These are phyloP conservation scores for Neofusicoccum umdonicola DNA, from an alignment of 2,329 filamentous ascomycete genomes.

Conservation along the genomic window DNA sequence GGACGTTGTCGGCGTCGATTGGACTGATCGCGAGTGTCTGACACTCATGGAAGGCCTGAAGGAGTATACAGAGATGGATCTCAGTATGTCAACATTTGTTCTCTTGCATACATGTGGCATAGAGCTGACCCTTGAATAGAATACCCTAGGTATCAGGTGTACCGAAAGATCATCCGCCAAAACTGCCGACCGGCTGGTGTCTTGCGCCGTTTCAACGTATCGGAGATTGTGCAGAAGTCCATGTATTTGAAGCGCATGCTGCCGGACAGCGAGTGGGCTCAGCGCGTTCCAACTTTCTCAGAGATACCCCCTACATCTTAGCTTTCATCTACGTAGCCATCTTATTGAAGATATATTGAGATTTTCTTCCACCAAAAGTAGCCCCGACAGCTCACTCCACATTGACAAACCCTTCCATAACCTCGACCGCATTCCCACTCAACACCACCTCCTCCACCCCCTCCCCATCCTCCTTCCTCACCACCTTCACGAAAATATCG, in stretches of 20 bases:
- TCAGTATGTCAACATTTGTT: constrained; percentile 23
- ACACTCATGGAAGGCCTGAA: constrained; percentile 34
- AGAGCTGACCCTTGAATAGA: neutral
- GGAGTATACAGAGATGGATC: constrained; percentile 19
- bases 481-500: constrained; percentile 47
- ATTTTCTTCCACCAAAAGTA: too few species aligned
- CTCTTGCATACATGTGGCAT: too few species aligned
- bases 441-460: constrained; percentile 42
- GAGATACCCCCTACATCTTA: neutral
- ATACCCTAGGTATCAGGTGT: constrained; percentile 25
- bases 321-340: neutral
- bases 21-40: constrained; percentile 31
- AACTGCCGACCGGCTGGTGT: constrained; percentile 27
- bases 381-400: constrained; percentile 17
- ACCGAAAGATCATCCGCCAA: constrained; percentile 28
- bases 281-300: constrained; percentile 6
- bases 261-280: neutral
- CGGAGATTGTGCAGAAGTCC: constrained; percentile 29
- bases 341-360: too few species aligned
- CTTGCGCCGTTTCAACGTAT: constrained; percentile 30
- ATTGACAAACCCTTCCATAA: constrained; percentile 36
- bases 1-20: constrained; percentile 23
- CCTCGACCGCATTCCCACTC: constrained; percentile 43
- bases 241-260: constrained; percentile 23
- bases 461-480: constrained; percentile 37